Base-by-base conservation (phyloP, 371 early-diverging fungal genomes). In the Blastocladiella emersonii region DNA sequence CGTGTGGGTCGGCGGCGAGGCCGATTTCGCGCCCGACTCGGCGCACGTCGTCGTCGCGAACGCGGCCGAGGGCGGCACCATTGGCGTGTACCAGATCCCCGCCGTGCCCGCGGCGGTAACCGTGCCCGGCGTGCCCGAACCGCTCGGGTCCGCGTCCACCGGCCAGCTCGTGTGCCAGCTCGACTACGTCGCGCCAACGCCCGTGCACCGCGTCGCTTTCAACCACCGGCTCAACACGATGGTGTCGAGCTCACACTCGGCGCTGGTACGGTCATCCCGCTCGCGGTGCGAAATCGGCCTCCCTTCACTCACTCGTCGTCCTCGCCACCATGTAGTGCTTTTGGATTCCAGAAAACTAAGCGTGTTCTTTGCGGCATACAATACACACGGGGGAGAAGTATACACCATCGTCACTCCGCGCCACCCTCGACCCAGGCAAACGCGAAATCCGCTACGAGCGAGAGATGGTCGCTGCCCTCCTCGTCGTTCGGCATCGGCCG, bases 211-310 rank as follows among this genome's bases (percentile, higher is more conserved):
- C 7, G 60, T 59, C 15, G 60, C 44, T 13, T 41, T 44, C 60
- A 59, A 59, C 45, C 60, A 59, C 23, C n/a, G n/a, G 27, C 15
- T 13, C 30, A 30, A 59, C 21, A 59, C 43, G 60, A 13, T 59
- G 8, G 44, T n/a, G 60, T 27, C 35, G 15, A 19, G 15, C 27
- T 59, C 60, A 25, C 21, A n/a, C 8, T 19, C 57, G 6, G 30
- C 39, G n/a, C 1, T 57, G 57, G 57, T 57, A 25, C 25, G 57
- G 8, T 21, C 8, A 5, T 56, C 34, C 1, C 21, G 0, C 19
- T 41, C 41, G 2, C 41, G 41, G 19, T 13, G 2, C n/a, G 8
- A n/a, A 1, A 23, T 3, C 23, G 8, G 48, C 48, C 48, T n/a
- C 23, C 6, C 10, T 4, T 6, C 23, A n/a, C 10, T 23, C 23